Evolutionary conservation across 495 filamentous ascomycete genomes (phyloP), one percentile per base, ranked within the genome.

Genomic region (Trichoderma virens): DNA sequence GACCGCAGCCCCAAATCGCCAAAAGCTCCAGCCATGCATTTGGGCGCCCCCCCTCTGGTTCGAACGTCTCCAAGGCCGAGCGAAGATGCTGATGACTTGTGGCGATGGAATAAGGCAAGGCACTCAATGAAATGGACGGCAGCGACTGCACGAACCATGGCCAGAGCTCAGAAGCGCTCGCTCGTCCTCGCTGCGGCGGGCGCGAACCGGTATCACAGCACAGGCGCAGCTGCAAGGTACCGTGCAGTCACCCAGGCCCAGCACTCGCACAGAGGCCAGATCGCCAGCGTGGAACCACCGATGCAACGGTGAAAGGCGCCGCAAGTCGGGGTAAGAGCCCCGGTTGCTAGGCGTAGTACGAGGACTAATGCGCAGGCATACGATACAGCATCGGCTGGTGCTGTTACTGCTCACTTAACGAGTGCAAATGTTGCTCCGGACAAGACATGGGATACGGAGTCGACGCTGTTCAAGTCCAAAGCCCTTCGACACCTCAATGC

Each of bases 211-310:
- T 35, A 35, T 35, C 34, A 35, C 34, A 35, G 13, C 2, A 35
- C 34, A n/a, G 34, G 34, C 16, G 18, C 38, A n/a, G 8, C 51
- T 56, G 51, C 51, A 56, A 56, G 51, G 51, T 28, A 56, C 51
- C 23, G 51, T 27, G 28, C 23, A 56, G 30, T 27, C 51, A 56
- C 16, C 25, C 51, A 30, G 51, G 20, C 18, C 16, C 45, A 54
- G 45, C n/a, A 54, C 51, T 56, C 51, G 51, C 51, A 56, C 51
- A 56, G 51, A 56, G 51, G 51, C 51, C 51, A 56, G 51, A 56
- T 56, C 51, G 51, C 51, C 51, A 56, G 51, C 51, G 51, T 56
- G 51, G 51, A 56, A 56, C 51, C 51, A 56, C 27, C 51, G 51
- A 27, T 56, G 51, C 51, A 56, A 56, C 25, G 27, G 51, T 56